phyloP scores from a whole-genome alignment of 2,329 filamentous ascomycete genomes.

The Nemania sp. region DNA sequence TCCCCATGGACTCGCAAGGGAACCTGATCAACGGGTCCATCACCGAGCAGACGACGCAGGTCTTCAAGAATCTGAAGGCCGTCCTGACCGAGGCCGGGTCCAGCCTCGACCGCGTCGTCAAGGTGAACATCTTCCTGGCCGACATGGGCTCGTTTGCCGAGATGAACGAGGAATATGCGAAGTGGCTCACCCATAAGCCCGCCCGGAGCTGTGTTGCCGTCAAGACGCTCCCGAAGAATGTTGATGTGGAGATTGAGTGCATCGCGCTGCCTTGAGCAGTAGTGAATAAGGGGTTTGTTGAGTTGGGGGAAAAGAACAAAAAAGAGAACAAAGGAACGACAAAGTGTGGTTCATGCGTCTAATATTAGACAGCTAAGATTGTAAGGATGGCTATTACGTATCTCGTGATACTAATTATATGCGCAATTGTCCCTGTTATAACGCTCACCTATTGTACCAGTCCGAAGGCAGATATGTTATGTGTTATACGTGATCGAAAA shows the following conservation, averaged over 20 bases:
- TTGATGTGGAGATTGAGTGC: conserved; percentile 88
- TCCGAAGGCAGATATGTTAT: too few species aligned
- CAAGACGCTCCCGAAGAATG: conserved; percentile 83
- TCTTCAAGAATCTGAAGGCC: conserved; percentile 77
- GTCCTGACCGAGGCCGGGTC: conserved; percentile 83
- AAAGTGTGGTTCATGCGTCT: too few species aligned
- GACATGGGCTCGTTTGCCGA: conserved; percentile 88
- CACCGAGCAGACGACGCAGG: conserved; percentile 63
- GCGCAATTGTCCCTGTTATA: too few species aligned
- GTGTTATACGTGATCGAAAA: too few species aligned
- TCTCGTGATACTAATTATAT: too few species aligned
- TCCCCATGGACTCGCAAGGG: conserved; percentile 65
- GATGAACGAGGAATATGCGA: conserved; percentile 85
- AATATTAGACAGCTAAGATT: too few species aligned
- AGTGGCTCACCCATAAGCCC: conserved; percentile 82
- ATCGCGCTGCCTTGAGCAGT: conserved; percentile 66
- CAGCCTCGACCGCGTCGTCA: conserved; percentile 78
- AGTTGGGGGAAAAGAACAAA: too few species aligned
- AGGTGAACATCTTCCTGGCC: conserved; percentile 88
- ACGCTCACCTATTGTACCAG: too few species aligned
- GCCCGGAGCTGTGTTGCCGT: conserved; percentile 89
- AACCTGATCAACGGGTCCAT: conserved; percentile 62
- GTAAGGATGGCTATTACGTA: too few species aligned
- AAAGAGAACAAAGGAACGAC: too few species aligned
- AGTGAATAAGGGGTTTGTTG: too few species aligned